Conservation (phyloP, 2,329 filamentous ascomycete species). For the Epichloe uncinata region DNA sequence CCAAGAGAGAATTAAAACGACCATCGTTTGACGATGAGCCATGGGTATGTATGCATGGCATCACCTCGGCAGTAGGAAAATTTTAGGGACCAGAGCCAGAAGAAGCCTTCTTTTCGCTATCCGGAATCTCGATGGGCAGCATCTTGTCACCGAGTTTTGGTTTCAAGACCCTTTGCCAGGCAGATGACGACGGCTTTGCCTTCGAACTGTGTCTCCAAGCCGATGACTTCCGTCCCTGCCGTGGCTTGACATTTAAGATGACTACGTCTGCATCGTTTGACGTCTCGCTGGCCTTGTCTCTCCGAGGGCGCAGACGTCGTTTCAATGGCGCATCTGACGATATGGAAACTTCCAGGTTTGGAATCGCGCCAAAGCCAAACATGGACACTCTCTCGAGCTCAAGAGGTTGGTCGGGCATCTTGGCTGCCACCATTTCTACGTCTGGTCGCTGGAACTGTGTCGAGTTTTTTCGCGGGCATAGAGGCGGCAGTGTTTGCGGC, state of each 20-base stretch:
- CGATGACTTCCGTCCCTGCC: neutral
- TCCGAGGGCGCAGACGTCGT: slow-evolving; percentile 5
- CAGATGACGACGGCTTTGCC: neutral
- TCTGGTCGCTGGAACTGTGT: slow-evolving; percentile 3
- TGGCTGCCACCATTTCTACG: slow-evolving; percentile 8
- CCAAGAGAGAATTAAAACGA: neutral
- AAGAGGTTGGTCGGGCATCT: slow-evolving; percentile 3
- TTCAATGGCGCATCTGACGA: slow-evolving; percentile 4
- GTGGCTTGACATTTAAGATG: neutral
- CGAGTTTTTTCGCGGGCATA: slow-evolving; percentile 1
- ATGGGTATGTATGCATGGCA: too few species aligned
- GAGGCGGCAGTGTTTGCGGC: slow-evolving; percentile 4
- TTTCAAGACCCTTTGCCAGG: neutral
- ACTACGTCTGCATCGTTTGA: neutral
- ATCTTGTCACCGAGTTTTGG: neutral
- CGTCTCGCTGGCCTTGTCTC: neutral
- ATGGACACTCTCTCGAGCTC: slow-evolving; percentile 5
- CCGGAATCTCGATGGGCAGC: slow-evolving; percentile 1
- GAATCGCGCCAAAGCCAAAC: slow-evolving; percentile 11
- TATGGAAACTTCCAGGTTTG: slow-evolving; percentile 6
- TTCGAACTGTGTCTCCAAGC: neutral
- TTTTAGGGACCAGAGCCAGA: neutral
- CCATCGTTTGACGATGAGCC: neutral
- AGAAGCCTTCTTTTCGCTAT: slow-evolving; percentile 1
- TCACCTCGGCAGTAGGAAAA: too few species aligned